These are phyloP conservation scores for Pulveroboletus ravenelii DNA, from an alignment of 768 basidiomycete genomes.

Conservation along the genomic window DNA sequence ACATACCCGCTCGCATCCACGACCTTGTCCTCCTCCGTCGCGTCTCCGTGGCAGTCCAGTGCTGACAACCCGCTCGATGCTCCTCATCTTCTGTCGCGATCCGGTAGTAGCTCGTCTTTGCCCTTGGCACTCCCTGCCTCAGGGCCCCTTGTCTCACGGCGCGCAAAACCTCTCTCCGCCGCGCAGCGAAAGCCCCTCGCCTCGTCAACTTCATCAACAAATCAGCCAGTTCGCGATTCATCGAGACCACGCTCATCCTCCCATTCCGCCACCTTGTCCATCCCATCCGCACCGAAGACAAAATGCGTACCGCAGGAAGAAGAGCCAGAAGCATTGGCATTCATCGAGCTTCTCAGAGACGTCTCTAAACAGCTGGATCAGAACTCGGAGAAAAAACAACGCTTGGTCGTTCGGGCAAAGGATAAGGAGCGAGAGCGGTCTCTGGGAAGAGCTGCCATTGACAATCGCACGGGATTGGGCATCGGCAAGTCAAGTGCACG, in stretches of 20 bases:
- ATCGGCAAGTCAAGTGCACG: not conserved
- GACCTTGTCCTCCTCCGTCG: constrained; percentile 1
- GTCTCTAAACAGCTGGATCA: constrained; percentile 20
- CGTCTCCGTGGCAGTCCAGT: constrained; percentile 10
- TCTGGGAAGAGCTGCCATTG: not conserved
- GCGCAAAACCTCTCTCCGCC: constrained; percentile 4
- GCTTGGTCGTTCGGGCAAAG: constrained; percentile 6
- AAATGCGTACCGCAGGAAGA: constrained; percentile 9
- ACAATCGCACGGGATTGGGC: not conserved
- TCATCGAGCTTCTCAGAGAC: constrained; percentile 24
- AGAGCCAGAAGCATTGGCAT: constrained; percentile 21
- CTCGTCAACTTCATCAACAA: constrained; percentile 17
- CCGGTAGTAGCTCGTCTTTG: not conserved
- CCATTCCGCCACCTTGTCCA: constrained; percentile 4
- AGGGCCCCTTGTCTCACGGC: constrained; percentile 1
- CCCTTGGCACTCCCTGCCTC: constrained; percentile 3
- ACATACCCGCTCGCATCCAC: constrained; percentile 11
- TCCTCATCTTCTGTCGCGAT: constrained; percentile 7
- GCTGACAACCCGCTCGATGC: constrained; percentile 1
- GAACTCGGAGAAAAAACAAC: constrained; percentile 27
- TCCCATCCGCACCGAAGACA: not conserved
- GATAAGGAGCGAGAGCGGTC: constrained; percentile 9
- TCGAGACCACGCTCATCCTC: constrained; percentile 18
- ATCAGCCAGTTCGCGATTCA: constrained; percentile 8
- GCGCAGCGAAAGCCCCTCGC: constrained; percentile 16